Percentiles rank a stretch among this genome's conserved stretches.
phyloP scores from a whole-genome alignment of 148 eudicot genomes.

The Chenopodium suecicum region DNA sequence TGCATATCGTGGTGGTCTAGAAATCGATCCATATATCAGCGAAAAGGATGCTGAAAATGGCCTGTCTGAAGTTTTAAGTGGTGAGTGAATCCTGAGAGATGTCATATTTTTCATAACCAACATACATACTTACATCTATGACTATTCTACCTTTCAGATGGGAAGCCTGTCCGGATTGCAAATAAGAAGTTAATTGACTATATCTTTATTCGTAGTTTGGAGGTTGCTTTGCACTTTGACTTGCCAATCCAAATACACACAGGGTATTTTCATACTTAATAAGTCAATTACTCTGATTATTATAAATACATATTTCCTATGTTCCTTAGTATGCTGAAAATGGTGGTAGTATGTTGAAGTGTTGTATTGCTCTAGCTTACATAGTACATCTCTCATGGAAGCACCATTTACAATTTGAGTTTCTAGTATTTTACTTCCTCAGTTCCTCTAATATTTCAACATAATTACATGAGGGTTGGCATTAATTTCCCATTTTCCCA shows the following conservation, averaged over 20 bases:
- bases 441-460: no score
- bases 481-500: no score
- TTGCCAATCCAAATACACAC: conserved; percentile 95
- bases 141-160: conserved; percentile 47
- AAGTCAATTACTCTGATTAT: background rate
- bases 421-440: no score
- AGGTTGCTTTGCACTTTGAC: conserved; percentile 63
- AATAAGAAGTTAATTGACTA: conserved; percentile 80
- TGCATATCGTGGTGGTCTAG: conserved; percentile 96
- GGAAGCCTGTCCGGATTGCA: conserved; percentile 63
- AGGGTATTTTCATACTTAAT: conserved; percentile 49
- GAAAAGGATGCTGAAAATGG: conserved; percentile 69
- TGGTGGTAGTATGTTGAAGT: no score
- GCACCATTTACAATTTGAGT: no score
- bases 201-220: conserved; percentile 71
- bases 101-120: conserved; percentile 1
- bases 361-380: no score
- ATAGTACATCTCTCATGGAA: no score
- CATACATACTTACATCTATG: conserved; percentile 10
- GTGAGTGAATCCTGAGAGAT: conserved; percentile 40
- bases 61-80: conserved; percentile 63
- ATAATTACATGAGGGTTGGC: no score
- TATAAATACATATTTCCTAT: no score
- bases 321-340: no score
- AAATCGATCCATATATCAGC: conserved; percentile 74